phyloP scores from a whole-genome alignment of 169 alveolate genomes.

The Cryptosporidium tyzzeri region DNA sequence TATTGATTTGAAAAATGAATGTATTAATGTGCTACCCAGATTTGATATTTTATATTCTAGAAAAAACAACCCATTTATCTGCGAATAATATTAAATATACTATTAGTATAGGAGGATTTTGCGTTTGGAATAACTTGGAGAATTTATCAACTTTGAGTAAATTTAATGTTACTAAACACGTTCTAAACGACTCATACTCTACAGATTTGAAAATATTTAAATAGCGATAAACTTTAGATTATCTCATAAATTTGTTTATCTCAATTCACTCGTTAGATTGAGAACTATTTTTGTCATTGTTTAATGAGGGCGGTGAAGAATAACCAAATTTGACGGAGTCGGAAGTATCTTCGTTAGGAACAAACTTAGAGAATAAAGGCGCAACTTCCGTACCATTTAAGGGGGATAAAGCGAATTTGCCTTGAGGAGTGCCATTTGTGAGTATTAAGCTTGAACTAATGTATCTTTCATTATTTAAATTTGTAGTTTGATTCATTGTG shows the following conservation, averaged over 20 bases:
- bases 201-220: background rate
- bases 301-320: constrained; percentile 37
- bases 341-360: constrained; percentile 29
- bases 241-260: background rate
- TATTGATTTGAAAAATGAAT: constrained; percentile 23
- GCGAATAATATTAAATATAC: background rate
- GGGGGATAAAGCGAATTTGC: constrained; percentile 4
- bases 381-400: constrained; percentile 46
- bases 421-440: background rate
- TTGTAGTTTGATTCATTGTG: background rate
- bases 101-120: background rate
- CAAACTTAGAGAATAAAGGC: constrained; percentile 56
- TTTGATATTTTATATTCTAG: constrained; percentile 52
- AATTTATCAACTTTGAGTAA: background rate
- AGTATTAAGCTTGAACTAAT: background rate
- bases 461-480: background rate
- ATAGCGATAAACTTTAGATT: background rate
- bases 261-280: constrained; percentile 10
- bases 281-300: background rate
- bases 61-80: constrained; percentile 14
- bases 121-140: background rate
- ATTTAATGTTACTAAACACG: constrained; percentile 16
- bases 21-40: constrained; percentile 44
- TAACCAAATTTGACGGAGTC: constrained; percentile 50
- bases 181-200: background rate